Evolutionary conservation across 345 rosid genomes (phyloP).

Genomic region (Cardamine resedifolia): DNA sequence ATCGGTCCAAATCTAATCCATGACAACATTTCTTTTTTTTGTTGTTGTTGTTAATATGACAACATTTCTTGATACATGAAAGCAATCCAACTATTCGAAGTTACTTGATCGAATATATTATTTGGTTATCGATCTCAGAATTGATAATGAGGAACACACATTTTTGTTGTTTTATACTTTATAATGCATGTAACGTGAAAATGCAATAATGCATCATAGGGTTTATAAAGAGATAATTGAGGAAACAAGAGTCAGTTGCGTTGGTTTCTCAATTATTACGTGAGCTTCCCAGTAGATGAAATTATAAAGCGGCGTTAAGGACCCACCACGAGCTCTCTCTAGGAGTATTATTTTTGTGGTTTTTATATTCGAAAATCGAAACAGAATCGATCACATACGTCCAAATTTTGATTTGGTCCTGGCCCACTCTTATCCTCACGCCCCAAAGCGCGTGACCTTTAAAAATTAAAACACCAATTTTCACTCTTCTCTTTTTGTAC

Average conservation of each 20-base stretch:
- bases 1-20: neutral
- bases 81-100: neutral
- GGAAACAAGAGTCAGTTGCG: neutral
- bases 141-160: neutral
- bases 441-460: constrained; percentile 18
- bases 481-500: neutral
- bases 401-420: constrained; percentile 26
- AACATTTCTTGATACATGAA: neutral
- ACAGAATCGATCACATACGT: constrained; percentile 38
- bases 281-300: constrained; percentile 7
- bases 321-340: constrained; percentile 36
- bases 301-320: constrained; percentile 32
- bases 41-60: too few species aligned
- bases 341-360: neutral
- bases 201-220: constrained; percentile 19
- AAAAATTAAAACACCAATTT: neutral
- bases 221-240: neutral
- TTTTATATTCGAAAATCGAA: constrained; percentile 13
- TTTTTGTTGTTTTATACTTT: constrained; percentile 8
- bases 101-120: neutral
- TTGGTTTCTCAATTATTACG: constrained; percentile 25
- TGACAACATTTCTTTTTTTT: neutral
- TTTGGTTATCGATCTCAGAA: neutral
- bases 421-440: constrained; percentile 19
- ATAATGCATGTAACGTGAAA: constrained; percentile 31